phyloP scores from a whole-genome alignment of 179 eudicot genomes.

The Beta lomatogona region DNA sequence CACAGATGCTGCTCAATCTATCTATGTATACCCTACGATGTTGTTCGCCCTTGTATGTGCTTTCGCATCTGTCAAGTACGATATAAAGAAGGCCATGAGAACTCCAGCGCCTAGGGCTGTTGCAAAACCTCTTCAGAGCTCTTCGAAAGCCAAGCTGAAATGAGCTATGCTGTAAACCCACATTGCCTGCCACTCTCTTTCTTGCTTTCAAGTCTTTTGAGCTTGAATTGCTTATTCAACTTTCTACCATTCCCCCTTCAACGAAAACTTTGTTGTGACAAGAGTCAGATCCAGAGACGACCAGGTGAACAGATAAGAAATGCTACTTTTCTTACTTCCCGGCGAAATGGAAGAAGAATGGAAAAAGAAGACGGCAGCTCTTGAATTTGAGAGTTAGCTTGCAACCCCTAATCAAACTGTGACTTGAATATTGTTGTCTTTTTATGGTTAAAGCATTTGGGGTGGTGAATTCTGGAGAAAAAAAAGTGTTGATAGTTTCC shows the following conservation, averaged over 20 bases:
- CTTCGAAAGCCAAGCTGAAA: constrained; percentile 77
- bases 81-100: constrained; percentile 53
- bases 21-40: constrained; percentile 75
- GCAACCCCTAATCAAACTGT: not conserved
- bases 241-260: not conserved
- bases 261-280: not conserved
- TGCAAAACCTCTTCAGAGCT: constrained; percentile 76
- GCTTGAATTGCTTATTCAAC: not conserved
- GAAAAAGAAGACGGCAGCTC: constrained; percentile 11
- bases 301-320: not conserved
- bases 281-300: not conserved
- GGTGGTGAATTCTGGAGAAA: not conserved
- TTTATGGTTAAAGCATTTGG: not conserved
- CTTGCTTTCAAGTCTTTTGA: not conserved
- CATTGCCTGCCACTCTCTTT: not conserved
- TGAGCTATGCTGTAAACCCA: constrained; percentile 33
- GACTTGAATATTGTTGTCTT: not conserved
- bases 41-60: constrained; percentile 59
- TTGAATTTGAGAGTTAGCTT: not conserved
- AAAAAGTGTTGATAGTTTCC: not conserved
- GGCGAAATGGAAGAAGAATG: constrained; percentile 15
- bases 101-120: constrained; percentile 51
- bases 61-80: constrained; percentile 65
- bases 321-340: not conserved
- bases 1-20: constrained; percentile 52